Evolutionary conservation across 1,284 basidiomycete species (phyloP).

Genomic region (Rhodofomes roseus): DNA sequence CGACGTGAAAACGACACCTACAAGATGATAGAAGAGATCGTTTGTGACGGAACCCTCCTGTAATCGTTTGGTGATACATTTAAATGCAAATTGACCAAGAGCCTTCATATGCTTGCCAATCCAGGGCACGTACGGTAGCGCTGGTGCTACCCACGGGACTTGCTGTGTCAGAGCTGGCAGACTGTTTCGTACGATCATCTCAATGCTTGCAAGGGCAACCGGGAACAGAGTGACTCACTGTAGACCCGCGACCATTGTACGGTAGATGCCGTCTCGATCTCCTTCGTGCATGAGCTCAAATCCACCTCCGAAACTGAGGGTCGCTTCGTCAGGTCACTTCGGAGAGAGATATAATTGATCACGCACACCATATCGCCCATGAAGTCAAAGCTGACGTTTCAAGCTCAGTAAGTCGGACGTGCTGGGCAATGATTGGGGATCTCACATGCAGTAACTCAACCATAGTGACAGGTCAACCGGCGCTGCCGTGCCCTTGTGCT

Average conservation of each 20-base stretch:
- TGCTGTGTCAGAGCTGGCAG: slow-evolving; percentile 4
- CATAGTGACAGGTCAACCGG: slow-evolving; percentile 39
- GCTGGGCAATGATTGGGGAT: not conserved
- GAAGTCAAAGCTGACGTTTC: slow-evolving; percentile 48
- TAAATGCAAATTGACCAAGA: not conserved
- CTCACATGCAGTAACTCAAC: slow-evolving; percentile 53
- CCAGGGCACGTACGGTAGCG: not conserved
- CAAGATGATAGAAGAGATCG: slow-evolving; percentile 46
- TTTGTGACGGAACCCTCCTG: slow-evolving; percentile 33
- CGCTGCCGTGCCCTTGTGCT: slow-evolving; percentile 21
- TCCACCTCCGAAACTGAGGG: slow-evolving; percentile 24
- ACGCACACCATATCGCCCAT: slow-evolving; percentile 61
- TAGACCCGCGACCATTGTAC: slow-evolving; percentile 12
- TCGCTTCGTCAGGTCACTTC: not conserved
- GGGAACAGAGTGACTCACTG: not conserved
- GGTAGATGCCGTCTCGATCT: slow-evolving; percentile 17
- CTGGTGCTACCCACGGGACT: slow-evolving; percentile 1
- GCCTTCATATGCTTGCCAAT: slow-evolving; percentile 4
- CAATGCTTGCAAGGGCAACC: not conserved
- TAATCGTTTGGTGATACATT: slow-evolving; percentile 5
- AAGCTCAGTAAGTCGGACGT: not conserved
- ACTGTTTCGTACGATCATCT: not conserved
- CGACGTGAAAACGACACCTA: slow-evolving; percentile 13
- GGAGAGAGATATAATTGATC: not conserved
- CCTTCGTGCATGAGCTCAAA: slow-evolving; percentile 24